phyloP scores from a whole-genome alignment of 2,329 filamentous ascomycete species.

The Amphichorda felina region DNA sequence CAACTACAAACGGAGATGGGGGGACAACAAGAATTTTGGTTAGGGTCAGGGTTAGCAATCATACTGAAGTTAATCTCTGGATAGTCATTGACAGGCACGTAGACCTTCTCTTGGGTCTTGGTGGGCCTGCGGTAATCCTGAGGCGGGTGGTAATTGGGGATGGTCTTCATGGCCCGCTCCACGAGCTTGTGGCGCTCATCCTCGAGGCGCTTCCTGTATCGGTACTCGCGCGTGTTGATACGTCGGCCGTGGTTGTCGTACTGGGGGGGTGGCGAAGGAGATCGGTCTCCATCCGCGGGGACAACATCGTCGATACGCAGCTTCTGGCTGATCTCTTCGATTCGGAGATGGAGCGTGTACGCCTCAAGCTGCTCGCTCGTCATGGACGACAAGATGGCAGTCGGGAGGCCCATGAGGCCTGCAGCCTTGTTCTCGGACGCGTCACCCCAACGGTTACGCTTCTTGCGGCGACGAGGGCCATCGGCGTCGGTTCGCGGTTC shows the following conservation, averaged over 20 bases:
- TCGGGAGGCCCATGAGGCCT: constrained; percentile 92
- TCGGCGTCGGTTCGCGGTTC: constrained; percentile 60
- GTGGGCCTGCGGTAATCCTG: constrained; percentile 97
- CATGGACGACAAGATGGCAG: constrained; percentile 94
- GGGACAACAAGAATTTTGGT: constrained; percentile 51
- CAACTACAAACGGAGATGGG: constrained; percentile 4
- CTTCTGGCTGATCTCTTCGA: constrained; percentile 99
- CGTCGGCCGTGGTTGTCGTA: constrained; percentile 99
- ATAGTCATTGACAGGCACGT: constrained; percentile 99
- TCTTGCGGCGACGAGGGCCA: constrained; percentile 83
- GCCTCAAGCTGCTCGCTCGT: constrained; percentile 96
- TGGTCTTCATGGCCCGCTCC: constrained; percentile 98
- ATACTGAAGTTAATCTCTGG: constrained; percentile 99
- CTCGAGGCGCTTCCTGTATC: constrained; percentile 94
- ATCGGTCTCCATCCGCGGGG: constrained; percentile 89
- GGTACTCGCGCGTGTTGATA: constrained; percentile 98
- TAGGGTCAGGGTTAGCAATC: constrained; percentile 79
- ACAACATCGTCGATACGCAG: constrained; percentile 98
- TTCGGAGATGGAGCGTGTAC: constrained; percentile 90
- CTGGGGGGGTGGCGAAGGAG: constrained; percentile 87
- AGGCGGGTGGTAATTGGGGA: constrained; percentile 97
- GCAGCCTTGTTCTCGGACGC: constrained; percentile 97
- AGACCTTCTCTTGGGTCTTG: constrained; percentile 99
- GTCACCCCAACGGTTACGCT: constrained; percentile 98
- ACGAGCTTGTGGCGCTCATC: constrained; percentile 98